phyloP scores from a whole-genome alignment of 2,329 filamentous ascomycete genomes.

The Colletotrichum camelliae region DNA sequence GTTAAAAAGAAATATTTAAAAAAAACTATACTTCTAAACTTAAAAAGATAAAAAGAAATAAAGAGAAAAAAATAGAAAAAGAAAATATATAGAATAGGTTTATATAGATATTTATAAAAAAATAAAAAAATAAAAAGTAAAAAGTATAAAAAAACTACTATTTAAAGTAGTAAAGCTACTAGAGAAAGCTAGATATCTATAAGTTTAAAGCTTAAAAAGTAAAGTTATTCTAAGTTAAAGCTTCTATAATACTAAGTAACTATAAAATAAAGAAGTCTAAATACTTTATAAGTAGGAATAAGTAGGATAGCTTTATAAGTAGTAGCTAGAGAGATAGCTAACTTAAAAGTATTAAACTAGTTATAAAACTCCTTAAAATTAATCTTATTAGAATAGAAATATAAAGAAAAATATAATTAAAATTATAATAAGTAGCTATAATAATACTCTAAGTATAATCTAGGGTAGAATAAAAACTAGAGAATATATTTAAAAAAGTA shows the following conservation, averaged over 20 bases:
- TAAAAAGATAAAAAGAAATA: neutral
- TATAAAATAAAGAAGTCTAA: neutral
- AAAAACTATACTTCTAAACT: neutral
- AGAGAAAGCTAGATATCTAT: neutral
- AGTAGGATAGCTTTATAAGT: too few relatives aligned
- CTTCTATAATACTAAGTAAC: neutral
- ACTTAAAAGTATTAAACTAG: too few relatives aligned
- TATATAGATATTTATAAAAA: neutral
- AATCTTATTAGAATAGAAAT: too few relatives aligned
- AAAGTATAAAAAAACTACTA: neutral
- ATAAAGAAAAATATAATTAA: too few relatives aligned
- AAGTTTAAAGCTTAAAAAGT: neutral
- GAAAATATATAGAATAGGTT: neutral
- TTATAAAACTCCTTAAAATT: too few relatives aligned
- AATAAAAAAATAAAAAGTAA: neutral
- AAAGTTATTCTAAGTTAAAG: neutral
- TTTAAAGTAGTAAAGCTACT: neutral
- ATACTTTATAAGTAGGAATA: too few relatives aligned
- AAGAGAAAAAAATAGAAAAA: neutral
- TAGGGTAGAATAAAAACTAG: too few relatives aligned
- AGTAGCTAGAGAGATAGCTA: too few relatives aligned
- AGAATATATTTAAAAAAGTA: too few relatives aligned
- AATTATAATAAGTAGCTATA: too few relatives aligned
- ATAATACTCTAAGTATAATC: too few relatives aligned
- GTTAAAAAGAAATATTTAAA: neutral